Base-by-base conservation (phyloP, 495 filamentous ascomycete genomes). In the Gamarada debralockiae region DNA sequence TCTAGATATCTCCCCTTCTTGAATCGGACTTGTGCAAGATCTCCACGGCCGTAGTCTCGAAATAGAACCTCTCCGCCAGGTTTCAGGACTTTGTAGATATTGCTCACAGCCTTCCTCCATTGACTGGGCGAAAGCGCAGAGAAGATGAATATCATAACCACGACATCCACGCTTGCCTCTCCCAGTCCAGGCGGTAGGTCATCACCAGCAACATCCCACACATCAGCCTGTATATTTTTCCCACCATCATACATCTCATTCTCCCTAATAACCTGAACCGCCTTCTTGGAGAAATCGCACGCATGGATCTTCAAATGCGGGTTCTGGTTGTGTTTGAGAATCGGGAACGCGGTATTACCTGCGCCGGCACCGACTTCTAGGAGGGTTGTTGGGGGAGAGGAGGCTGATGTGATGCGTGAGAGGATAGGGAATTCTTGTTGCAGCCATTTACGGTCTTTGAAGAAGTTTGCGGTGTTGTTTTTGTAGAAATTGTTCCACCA, bases 401-500 rank as follows among this genome's bases (percentile, higher is more conserved):
- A 79, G 49, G 78, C 73, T 47, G 74, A 71, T 3, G 86, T 88
- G 25, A 92, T 74, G 27, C 84, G 74, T 0, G 75, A 78, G 13
- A 98, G 73, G 2, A 96, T 72, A 0, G 93, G 93, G 54, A 97
- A 98, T 67, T 98, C 93, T 67, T 97, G 91, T 37, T 81, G 82
- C 31, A 98, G 70, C 93, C 93, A 98, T 66, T 97, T 97, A 43
- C 93, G 84, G 61, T 98, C 85, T 70, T 98, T 97, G 84, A 98
- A 98, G 73, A 98, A 98, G 65, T 97, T 96, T 48, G 81, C 77
- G 5, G 84, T 87, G 70, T 98, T 97, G 69, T 96, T 92, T 66
- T 86, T 85, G 73, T 98, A 98, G 73, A 98, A 98, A 37, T 83
- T 73, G 61, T 97, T 89, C 92, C 92, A 97, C 87, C 90, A 97